Evolutionary conservation across 164 flowering plant species (phyloP).

Genomic region (Umbellularia californica): DNA sequence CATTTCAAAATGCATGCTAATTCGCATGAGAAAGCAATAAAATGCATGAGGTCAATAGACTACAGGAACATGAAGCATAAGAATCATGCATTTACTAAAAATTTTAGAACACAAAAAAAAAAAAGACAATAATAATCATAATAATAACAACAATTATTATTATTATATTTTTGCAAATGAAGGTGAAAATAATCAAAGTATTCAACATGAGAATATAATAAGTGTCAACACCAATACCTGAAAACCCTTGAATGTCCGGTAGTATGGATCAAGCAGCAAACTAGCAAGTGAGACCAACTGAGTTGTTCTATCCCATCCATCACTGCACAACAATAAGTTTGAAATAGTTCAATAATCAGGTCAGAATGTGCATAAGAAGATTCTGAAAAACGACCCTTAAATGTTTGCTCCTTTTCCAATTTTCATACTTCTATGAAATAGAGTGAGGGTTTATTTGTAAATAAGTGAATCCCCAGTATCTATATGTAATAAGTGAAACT

Average conservation of each 20-base stretch:
- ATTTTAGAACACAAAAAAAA: no score
- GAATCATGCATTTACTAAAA: no score
- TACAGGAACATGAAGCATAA: neutral
- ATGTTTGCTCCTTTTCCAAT: neutral
- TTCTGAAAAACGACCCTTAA: neutral
- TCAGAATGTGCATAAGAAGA: no score
- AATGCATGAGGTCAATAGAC: neutral
- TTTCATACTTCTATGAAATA: no score
- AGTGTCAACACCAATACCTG: slow-evolving; percentile 54
- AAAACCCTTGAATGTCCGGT: slow-evolving; percentile 88
- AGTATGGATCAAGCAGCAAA: slow-evolving; percentile 94
- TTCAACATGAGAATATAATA: neutral
- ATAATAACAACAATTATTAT: no score
- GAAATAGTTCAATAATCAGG: neutral
- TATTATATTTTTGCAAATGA: no score
- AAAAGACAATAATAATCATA: no score
- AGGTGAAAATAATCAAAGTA: no score
- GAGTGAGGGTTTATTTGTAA: no score
- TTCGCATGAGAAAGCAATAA: neutral
- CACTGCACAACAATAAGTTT: slow-evolving; percentile 43
- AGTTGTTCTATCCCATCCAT: slow-evolving; percentile 99
- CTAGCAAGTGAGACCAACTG: slow-evolving; percentile 93
- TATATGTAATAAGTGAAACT: no score
- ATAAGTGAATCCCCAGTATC: no score
- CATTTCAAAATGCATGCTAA: neutral